These are phyloP conservation scores for Striga hermonthica DNA, from an alignment of 305 asterid genomes.

Conservation along the genomic window DNA sequence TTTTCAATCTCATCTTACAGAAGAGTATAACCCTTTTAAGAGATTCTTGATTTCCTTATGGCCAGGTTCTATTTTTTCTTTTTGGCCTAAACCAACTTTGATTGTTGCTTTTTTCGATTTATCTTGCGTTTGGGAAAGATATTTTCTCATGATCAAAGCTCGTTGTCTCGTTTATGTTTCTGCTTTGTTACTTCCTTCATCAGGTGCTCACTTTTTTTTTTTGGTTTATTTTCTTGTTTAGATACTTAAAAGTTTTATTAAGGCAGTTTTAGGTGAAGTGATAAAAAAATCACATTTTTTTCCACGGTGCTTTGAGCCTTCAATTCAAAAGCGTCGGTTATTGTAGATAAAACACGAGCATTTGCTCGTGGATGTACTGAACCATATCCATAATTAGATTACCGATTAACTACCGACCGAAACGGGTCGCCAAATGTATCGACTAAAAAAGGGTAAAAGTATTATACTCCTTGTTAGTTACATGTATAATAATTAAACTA, in stretches of 20 bases:
- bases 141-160: conserved; percentile 33
- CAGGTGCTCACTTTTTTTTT: too few species aligned
- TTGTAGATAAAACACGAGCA: conserved; percentile 54
- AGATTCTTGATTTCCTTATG: conserved; percentile 36
- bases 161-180: conserved; percentile 37
- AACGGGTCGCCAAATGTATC: conserved; percentile 51
- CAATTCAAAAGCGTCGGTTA: conserved; percentile 47
- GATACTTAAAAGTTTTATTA: too few species aligned
- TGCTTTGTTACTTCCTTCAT: conserved; percentile 46
- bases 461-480: background rate
- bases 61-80: conserved; percentile 32
- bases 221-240: too few species aligned
- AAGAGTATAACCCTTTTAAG: conserved; percentile 33
- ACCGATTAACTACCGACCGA: conserved; percentile 40
- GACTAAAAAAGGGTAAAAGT: conserved; percentile 43
- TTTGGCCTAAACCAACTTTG: background rate
- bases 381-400: conserved; percentile 46
- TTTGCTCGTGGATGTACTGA: conserved; percentile 48
- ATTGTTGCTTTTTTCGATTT: conserved; percentile 1
- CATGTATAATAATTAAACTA: background rate
- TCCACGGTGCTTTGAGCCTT: conserved; percentile 49
- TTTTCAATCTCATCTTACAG: conserved; percentile 14
- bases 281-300: too few species aligned
- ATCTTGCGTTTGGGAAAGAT: conserved; percentile 31
- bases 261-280: too few species aligned